Evolutionary conservation across 768 basidiomycete species (phyloP).

Genomic region (Tulasnella sp.): DNA sequence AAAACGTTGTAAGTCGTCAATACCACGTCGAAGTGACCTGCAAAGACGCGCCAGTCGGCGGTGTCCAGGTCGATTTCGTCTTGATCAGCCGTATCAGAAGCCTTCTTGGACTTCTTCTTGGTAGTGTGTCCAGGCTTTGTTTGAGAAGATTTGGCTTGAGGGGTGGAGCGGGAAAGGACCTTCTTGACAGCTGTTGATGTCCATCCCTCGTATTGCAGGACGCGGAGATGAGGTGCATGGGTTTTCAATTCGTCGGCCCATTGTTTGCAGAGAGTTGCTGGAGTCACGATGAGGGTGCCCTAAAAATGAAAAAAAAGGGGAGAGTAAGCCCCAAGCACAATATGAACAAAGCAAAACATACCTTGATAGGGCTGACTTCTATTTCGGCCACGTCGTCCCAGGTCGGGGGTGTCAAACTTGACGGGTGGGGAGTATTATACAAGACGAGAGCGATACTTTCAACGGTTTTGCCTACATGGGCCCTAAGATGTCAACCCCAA

Average conservation of each 20-base stretch:
- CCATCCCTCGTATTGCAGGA: slow-evolving; percentile 86
- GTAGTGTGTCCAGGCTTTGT: background rate
- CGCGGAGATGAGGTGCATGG: slow-evolving; percentile 77
- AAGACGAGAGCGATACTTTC: slow-evolving; percentile 82
- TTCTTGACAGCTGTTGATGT: slow-evolving; percentile 35
- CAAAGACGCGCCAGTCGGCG: slow-evolving; percentile 59
- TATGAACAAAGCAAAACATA: slow-evolving; percentile 41
- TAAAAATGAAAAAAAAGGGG: slow-evolving; percentile 42
- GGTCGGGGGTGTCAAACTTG: slow-evolving; percentile 51
- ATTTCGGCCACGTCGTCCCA: slow-evolving; percentile 67
- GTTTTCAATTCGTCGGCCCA: slow-evolving; percentile 79
- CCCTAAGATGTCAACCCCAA: slow-evolving; percentile 31
- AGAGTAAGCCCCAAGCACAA: background rate
- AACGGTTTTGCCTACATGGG: slow-evolving; percentile 71
- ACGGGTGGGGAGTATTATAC: slow-evolving; percentile 65
- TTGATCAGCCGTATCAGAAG: slow-evolving; percentile 3
- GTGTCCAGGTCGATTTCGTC: slow-evolving; percentile 27
- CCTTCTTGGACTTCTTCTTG: slow-evolving; percentile 33
- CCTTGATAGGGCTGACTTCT: slow-evolving; percentile 74
- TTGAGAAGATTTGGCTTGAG: background rate
- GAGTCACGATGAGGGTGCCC: slow-evolving; percentile 89
- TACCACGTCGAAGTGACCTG: slow-evolving; percentile 75
- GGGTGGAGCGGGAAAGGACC: slow-evolving; percentile 29
- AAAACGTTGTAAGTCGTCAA: slow-evolving; percentile 78
- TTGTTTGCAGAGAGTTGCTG: slow-evolving; percentile 73